Base-by-base conservation (phyloP, 2,329 filamentous ascomycete species). In the Elsinoe perseae region DNA sequence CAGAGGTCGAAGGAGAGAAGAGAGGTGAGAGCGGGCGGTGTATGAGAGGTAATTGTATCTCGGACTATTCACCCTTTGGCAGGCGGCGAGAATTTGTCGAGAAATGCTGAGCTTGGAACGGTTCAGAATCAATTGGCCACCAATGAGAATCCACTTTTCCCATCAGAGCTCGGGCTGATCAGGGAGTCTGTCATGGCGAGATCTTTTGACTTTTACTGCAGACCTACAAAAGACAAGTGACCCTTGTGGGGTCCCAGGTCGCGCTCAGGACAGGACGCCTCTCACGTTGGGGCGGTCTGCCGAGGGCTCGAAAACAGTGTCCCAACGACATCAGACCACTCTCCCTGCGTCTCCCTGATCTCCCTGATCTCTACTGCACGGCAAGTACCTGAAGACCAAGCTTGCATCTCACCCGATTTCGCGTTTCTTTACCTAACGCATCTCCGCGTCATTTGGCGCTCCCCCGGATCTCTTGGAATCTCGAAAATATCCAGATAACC, bases 321-420 rank as follows among this genome's bases (percentile, higher is more conserved):
- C 28, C 48, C 48, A 34, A 28, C 28, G 20, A 52, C 28, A 52
- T 38, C 20, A 52, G 32, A 52, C 20, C 28, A 32, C 28, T 25
- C n/a, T 12, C 23, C 20, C 12, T 25, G 20, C n/a, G n/a, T n/a
- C n/a, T n/a, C n/a, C n/a, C n/a, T n/a, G n/a, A n/a, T n/a, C n/a
- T n/a, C n/a, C n/a, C n/a, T n/a, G n/a, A n/a, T n/a, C n/a, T n/a
- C n/a, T n/a, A n/a, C n/a, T n/a, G n/a, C n/a, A n/a, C n/a, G n/a
- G n/a, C n/a, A n/a, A n/a, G n/a, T n/a, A n/a, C 14, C 20, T 12
- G 21, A 23, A 27, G 21, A 27, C 10, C 48, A 28, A n/a, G 18
- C n/a, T 10, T 52, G 28, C 48, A 52, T 52, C 48, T 52, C 48
- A 52, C 48, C 48, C 48, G 48, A 52, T 52, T 52, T 36, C 48